phyloP scores from a whole-genome alignment of 768 basidiomycete genomes.

The Suillus discolor region DNA sequence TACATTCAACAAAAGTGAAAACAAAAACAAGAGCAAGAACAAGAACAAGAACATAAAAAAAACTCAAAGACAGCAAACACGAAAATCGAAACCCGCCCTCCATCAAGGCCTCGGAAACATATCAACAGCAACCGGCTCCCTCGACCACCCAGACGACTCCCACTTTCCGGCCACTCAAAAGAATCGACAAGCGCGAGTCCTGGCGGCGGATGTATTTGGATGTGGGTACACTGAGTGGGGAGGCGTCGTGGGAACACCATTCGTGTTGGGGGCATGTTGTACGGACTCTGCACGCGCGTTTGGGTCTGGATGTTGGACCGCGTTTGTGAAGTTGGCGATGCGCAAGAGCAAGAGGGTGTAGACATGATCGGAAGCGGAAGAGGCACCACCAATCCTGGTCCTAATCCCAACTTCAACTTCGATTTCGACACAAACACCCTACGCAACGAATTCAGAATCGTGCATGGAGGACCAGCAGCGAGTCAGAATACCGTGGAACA shows the following conservation, averaged over 20 bases:
- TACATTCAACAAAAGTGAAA: too few species aligned
- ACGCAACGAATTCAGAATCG: slow-evolving; percentile 34
- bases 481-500: slow-evolving; percentile 50
- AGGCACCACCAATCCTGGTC: background rate
- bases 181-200: background rate
- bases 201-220: slow-evolving; percentile 1
- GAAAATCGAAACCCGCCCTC: background rate
- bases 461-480: slow-evolving; percentile 15
- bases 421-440: slow-evolving; percentile 35
- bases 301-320: background rate
- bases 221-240: background rate
- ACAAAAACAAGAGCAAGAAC: background rate
- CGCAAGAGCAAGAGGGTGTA: background rate
- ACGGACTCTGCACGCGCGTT: background rate
- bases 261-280: background rate
- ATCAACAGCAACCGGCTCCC: slow-evolving; percentile 61
- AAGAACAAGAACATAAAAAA: background rate
- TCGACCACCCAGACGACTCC: slow-evolving; percentile 42
- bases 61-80: background rate
- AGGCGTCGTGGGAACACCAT: background rate
- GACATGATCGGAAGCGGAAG: slow-evolving; percentile 6
- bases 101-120: slow-evolving; percentile 47
- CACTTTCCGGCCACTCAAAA: slow-evolving; percentile 41
- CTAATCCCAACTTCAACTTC: background rate
- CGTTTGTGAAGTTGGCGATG: background rate